Evolutionary conservation across 768 basidiomycete genomes (phyloP).

Genomic region (Ramaria rubella): DNA sequence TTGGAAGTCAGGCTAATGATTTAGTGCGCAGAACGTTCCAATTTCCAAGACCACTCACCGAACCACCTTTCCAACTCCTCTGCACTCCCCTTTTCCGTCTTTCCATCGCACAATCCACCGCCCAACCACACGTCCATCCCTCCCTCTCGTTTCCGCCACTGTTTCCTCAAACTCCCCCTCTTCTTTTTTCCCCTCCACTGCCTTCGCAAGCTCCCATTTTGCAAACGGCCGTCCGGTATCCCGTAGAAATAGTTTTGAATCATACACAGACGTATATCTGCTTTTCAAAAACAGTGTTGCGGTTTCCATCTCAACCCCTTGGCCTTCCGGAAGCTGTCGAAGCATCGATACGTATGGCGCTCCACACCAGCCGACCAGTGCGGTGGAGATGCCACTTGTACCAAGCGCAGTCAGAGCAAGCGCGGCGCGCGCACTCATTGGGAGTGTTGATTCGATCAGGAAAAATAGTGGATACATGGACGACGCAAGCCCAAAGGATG

Average conservation of each 20-base stretch:
- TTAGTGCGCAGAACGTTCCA: background rate
- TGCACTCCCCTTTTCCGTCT: conserved; percentile 56
- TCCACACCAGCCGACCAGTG: conserved; percentile 63
- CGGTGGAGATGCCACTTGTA: conserved; percentile 69
- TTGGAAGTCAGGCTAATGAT: background rate
- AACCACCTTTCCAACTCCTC: conserved; percentile 53
- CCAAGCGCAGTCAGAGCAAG: conserved; percentile 65
- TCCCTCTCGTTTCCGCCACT: conserved; percentile 66
- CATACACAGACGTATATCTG: conserved; percentile 67
- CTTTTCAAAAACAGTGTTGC: conserved; percentile 52
- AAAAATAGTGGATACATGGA: conserved; percentile 77
- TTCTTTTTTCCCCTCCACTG: conserved; percentile 35
- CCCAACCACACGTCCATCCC: conserved; percentile 54
- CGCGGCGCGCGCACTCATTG: conserved; percentile 57
- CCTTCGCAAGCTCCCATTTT: conserved; percentile 68
- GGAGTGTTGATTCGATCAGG: conserved; percentile 70
- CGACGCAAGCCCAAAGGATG: conserved; percentile 63
- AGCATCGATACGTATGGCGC: conserved; percentile 68
- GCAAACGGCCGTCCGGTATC: conserved; percentile 65
- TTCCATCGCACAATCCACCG: conserved; percentile 78
- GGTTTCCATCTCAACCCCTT: conserved; percentile 66
- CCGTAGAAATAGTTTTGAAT: conserved; percentile 56
- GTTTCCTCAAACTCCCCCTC: conserved; percentile 60
- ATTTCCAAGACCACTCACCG: conserved; percentile 55
- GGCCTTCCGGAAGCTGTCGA: conserved; percentile 41